Evolutionary conservation across 345 rosid genomes (phyloP).

Genomic region (Melaleuca quinquenervia): DNA sequence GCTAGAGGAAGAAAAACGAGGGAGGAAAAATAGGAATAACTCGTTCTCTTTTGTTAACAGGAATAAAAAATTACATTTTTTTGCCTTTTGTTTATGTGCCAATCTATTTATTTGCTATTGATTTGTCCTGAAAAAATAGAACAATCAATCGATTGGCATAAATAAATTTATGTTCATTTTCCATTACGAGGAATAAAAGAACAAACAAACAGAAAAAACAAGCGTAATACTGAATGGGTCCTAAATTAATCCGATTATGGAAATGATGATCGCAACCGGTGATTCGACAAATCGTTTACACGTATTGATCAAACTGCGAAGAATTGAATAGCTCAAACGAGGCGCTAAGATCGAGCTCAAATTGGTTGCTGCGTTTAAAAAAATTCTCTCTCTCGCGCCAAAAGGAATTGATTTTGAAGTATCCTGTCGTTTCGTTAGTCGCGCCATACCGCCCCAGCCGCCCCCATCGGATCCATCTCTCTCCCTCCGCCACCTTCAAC

Average conservation of each 20-base stretch:
- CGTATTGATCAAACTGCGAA: not conserved
- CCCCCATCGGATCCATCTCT: not conserved
- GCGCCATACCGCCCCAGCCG: not conserved
- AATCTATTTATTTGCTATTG: no score
- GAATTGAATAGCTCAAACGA: not conserved
- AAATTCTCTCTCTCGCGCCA: not conserved
- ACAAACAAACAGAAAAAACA: no score
- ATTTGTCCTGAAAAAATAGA: no score
- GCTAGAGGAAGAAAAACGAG: no score
- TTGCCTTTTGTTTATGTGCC: no score
- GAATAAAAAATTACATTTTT: no score
- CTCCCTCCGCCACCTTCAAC: not conserved
- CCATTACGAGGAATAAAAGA: no score
- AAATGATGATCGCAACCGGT: not conserved
- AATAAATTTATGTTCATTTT: no score
- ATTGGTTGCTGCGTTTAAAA: not conserved
- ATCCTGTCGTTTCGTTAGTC: not conserved
- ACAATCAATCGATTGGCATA: no score
- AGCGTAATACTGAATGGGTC: no score
- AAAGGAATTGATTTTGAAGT: not conserved
- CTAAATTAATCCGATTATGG: not conserved
- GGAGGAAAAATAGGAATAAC: no score
- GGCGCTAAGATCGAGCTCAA: not conserved
- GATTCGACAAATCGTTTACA: not conserved
- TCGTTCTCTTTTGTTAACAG: no score